phyloP scores from a whole-genome alignment of 441 rosid genomes.

The Jatropha multifida region DNA sequence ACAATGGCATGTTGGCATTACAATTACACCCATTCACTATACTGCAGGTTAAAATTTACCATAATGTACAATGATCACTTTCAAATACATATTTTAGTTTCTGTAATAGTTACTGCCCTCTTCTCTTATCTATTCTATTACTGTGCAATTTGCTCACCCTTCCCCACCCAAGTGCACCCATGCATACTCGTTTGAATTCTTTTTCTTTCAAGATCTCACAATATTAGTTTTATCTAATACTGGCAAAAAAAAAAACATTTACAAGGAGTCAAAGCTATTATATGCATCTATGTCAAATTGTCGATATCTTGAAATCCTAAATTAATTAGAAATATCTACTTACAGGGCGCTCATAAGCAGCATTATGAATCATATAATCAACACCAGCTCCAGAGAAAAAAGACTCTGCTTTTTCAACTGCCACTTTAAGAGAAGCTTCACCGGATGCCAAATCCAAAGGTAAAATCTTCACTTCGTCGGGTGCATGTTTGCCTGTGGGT shows the following conservation, averaged over 20 bases:
- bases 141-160: not conserved
- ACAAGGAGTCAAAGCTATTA: not conserved
- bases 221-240: not conserved
- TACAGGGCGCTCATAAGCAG: constrained; percentile 92
- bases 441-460: constrained; percentile 83
- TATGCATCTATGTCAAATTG: not conserved
- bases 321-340: constrained; percentile 29
- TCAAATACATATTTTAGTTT: not conserved
- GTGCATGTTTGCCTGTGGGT: constrained; percentile 69
- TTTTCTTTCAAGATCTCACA: not conserved
- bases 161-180: not conserved
- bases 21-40: not conserved
- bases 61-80: not conserved
- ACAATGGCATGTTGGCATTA: not conserved
- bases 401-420: constrained; percentile 66
- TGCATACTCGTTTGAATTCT: not conserved
- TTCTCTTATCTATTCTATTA: not conserved
- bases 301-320: not conserved
- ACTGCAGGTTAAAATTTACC: too few species aligned
- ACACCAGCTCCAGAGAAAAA: constrained; percentile 65
- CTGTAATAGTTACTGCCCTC: not conserved
- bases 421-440: constrained; percentile 59
- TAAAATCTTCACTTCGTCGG: constrained; percentile 66
- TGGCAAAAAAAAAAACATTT: not conserved
- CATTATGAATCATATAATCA: constrained; percentile 84